Base-by-base conservation (phyloP, 805 yeast species). In the Lipomyces orientalis region DNA sequence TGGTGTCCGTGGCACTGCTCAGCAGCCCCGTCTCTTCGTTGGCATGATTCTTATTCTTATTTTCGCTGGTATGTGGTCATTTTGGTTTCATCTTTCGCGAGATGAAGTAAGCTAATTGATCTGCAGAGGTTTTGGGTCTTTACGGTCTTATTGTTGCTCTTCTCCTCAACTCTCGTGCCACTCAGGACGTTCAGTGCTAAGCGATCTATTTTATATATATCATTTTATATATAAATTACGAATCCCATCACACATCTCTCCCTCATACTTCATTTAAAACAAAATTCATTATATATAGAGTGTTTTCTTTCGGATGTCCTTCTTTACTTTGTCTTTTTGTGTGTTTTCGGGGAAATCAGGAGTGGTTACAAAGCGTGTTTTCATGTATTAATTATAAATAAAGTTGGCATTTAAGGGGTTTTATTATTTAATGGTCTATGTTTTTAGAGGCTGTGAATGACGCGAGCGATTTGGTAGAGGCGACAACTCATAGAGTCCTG, bases 141-240 rank as follows among this genome's bases (percentile, higher is more conserved):
- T 92, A 95, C 82, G 99, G 99, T 79, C 88, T 95, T 78, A 95
- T 95, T 87, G 98, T 95, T 75, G 99, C 99, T 73, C 88, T 95
- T 80, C 87, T 95, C 81, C 88, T 95, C 84, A 95, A 95, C 90
- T 93, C 99, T 73, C 90, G 97, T 86, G 98, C 98, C 75, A 89
- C 91, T 66, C 58, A 65, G 39, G 72, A 69, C 22, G 72, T 69
- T 64, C 66, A 61, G 69, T 65, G 69, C 64, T 69, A 67, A 69
- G 58, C 60, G 70, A 33, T 63, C 62, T 55, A 33, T 34, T 39
- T 51, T 58, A 58, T 57, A 56, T 60, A 61, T 55, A 35, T 39
- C n/a, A 12, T 16, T 16, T 57, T 46, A 46, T 60, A 65, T 61
- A 56, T 31, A 61, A 58, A 14, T 51, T n/a, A 43, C 37, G 22